Base-by-base conservation (phyloP, 345 rosid species). In the Theobroma cacao region DNA sequence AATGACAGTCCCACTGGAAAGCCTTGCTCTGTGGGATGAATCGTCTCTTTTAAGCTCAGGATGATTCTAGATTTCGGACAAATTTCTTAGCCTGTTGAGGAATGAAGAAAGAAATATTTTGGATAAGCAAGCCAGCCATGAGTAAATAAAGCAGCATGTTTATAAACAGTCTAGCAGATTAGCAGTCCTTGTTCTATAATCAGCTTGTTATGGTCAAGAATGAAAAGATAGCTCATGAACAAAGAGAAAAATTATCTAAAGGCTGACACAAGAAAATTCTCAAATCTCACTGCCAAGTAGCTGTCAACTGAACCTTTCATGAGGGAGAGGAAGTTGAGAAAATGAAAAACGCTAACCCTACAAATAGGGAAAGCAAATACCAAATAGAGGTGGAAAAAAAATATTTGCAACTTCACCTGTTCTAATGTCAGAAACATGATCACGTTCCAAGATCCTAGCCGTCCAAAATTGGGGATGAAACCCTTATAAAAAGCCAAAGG, bases 401-500 rank as follows among this genome's bases (percentile, higher is more conserved):
- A 14, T 24, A 48, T 7, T 24, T 53, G 33, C 15, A 78, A 64
- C 22, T 28, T 64, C 85, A 97, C 98, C 94, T 94, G 99, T 85
- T 97, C 98, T 7, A 97, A 89, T 53, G 99, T 97, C 79, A 91
- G 88, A 82, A 97, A 94, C 99, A 94, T 93, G 82, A 97, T 91
- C 79, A 93, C 98, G 31, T 94, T 97, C 98, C 98, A 93, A 77
- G 99, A 94, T 81, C 99, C 99, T 68, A 97, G 94, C 66, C 98
- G 89, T 67, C 94, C 97, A 63, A 93, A 94, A 87, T 94, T 94
- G 59, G 97, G 99, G 79, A 97, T 85, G 79, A 97, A 97, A 61
- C 98, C 99, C 84, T 93, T 93, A 73, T 97, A 93, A 74, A 97
- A 94, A 30, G 98, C 98, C 70, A 90, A 74, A 71, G 92, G 88